Evolutionary conservation across 164 flowering plant genomes (phyloP).

Genomic region (Annona cherimola): DNA sequence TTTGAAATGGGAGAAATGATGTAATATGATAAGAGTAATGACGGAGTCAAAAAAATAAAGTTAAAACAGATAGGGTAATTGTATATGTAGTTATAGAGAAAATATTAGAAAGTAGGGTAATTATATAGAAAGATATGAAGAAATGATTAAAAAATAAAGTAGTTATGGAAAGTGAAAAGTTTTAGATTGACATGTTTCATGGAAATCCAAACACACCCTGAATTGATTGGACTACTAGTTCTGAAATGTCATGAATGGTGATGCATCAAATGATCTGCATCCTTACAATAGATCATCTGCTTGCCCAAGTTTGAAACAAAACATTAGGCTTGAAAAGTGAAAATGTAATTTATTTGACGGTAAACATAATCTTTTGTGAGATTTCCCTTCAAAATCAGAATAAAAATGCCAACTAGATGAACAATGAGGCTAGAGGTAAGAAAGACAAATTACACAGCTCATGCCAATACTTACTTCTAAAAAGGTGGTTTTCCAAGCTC

Average conservation of each 20-base stretch:
- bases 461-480: constrained; percentile 54
- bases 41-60: no score
- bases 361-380: not conserved
- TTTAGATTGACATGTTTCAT: not conserved
- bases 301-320: not conserved
- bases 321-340: not conserved
- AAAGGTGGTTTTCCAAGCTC: constrained; percentile 86
- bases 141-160: no score
- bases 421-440: not conserved
- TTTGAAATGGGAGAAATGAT: no score
- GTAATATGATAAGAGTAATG: no score
- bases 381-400: not conserved
- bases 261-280: not conserved
- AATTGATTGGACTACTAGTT: not conserved
- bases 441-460: not conserved
- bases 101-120: no score
- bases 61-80: no score
- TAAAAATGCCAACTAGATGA: not conserved
- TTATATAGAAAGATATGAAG: no score
- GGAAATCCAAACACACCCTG: not conserved
- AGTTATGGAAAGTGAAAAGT: no score
- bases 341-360: no score
- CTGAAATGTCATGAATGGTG: not conserved
- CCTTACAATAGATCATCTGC: not conserved
- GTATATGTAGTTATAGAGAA: no score